phyloP scores from a whole-genome alignment of 768 basidiomycete species.

The Symmetrospora coprosmae region DNA sequence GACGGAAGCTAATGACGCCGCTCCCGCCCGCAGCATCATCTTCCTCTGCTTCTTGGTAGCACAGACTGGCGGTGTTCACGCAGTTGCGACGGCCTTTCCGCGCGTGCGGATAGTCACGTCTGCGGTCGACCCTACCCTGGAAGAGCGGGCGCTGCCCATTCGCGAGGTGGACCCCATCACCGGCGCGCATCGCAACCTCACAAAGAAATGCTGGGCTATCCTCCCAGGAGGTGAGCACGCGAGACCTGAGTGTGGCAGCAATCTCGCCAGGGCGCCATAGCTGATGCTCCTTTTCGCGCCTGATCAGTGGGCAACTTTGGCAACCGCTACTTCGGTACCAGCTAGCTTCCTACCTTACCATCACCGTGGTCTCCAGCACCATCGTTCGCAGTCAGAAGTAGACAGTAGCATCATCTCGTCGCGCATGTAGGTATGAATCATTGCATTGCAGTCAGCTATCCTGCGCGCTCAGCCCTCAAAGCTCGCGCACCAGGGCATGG shows the following conservation, averaged over 20 bases:
- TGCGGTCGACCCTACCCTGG: constrained; percentile 16
- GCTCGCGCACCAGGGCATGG: too few species aligned
- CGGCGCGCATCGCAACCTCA: background rate
- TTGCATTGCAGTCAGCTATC: too few species aligned
- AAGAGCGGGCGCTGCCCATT: constrained; percentile 16
- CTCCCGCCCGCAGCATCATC: constrained; percentile 23
- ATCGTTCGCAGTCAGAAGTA: too few species aligned
- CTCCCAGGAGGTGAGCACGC: constrained; percentile 21
- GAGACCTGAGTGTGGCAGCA: too few species aligned
- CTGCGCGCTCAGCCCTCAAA: too few species aligned
- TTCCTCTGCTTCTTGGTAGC: constrained; percentile 56
- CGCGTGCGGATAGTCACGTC: constrained; percentile 24
- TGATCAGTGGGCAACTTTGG: constrained; percentile 14
- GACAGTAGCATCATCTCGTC: too few species aligned
- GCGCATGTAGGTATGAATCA: too few species aligned
- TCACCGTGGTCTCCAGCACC: too few species aligned
- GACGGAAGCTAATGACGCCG: background rate
- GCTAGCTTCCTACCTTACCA: too few species aligned
- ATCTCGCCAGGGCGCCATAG: too few species aligned
- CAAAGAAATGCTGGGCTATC: constrained; percentile 27
- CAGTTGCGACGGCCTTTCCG: constrained; percentile 72
- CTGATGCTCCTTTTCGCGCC: too few species aligned
- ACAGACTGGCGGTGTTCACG: constrained; percentile 59
- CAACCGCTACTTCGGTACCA: constrained; percentile 19
- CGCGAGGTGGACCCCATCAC: constrained; percentile 2